phyloP scores from a whole-genome alignment of 768 basidiomycete genomes.

The Russula emetica region DNA sequence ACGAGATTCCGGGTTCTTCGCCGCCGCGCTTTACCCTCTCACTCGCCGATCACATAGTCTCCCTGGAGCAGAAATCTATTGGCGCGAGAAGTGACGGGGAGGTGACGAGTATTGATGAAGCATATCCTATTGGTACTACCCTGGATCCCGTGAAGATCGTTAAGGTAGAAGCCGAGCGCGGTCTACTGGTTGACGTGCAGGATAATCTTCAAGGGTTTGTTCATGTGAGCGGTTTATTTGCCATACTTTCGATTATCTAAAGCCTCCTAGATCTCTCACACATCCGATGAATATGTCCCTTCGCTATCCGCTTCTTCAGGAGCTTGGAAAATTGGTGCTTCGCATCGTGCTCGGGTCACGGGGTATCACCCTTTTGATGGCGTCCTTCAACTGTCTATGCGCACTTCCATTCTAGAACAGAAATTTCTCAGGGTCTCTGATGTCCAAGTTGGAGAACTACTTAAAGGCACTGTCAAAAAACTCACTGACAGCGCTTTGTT shows the following conservation, averaged over 20 bases:
- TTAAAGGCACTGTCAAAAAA: constrained; percentile 86
- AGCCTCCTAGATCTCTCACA: constrained; percentile 76
- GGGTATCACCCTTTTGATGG: constrained; percentile 86
- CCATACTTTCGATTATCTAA: constrained; percentile 14
- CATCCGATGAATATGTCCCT: constrained; percentile 86
- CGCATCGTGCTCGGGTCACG: constrained; percentile 82
- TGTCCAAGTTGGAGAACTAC: constrained; percentile 75
- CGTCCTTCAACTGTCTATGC: constrained; percentile 80
- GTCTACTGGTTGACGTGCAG: constrained; percentile 65
- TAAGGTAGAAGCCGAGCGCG: constrained; percentile 76
- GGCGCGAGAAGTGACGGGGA: constrained; percentile 27
- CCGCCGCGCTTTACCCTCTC: constrained; percentile 85
- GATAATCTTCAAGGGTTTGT: constrained; percentile 72
- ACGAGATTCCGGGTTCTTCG: constrained; percentile 60
- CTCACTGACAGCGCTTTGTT: constrained; percentile 79
- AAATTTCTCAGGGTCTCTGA: constrained; percentile 80
- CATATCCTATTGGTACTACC: constrained; percentile 69
- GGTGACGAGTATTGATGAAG: constrained; percentile 42
- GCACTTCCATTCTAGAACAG: constrained; percentile 76
- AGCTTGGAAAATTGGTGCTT: constrained; percentile 72
- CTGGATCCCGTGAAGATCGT: constrained; percentile 70
- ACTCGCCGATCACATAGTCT: constrained; percentile 65
- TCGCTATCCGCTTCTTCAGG: constrained; percentile 66
- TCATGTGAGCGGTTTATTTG: constrained; percentile 57
- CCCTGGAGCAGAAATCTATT: constrained; percentile 43